Evolutionary conservation across 2,329 filamentous ascomycete genomes (phyloP), one percentile per base, ranked within the genome.

Genomic region (Fusarium liriodendri): DNA sequence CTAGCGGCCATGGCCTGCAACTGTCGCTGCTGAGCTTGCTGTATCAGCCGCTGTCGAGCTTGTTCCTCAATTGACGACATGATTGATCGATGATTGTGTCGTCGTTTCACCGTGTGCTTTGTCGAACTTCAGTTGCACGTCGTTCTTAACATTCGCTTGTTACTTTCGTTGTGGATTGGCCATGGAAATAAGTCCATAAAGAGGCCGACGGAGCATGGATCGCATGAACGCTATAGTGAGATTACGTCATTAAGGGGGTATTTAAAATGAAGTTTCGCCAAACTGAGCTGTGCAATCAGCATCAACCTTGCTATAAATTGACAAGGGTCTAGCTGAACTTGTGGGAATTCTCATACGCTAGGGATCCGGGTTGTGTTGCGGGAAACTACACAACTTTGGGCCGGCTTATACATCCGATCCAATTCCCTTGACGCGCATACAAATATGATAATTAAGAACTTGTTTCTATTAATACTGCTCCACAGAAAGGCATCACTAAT

Each of bases 31-130:
- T 54, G 65, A 9, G 60, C 60, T 16, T 64, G 35, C 32, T 59
- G 45, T 42, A 64, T 59, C 16, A 59, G 18, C 38, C 52, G 59
- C 37, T 67, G 52, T 37, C 54, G 60, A 13, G 47, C 42, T 27
- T 59, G 60, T 29, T 64, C 50, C 27, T 67, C 59, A 3, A 8
- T 33, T 14, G 64, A 58, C 22, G 50, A 20, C 64, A 67, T 67
- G 14, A 1, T 3, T 11, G n/a, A n/a, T 55, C 1, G 29, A 6
- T 22, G 16, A 9, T 8, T 54, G 4, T 54, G 27, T 29, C 11
- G 10, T 33, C 4, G 18, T 54, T n/a, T 10, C 10, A 7, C 13
- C 16, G 22, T 25, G 45, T 18, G n/a, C 32, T 7, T 25, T 8
- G 16, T 33, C 18, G 32, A 35, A 25, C 2, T 10, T 22, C n/a